Base-by-base conservation (phyloP, 202 grass and related monocot genomes). In the Digitaria exilis region DNA sequence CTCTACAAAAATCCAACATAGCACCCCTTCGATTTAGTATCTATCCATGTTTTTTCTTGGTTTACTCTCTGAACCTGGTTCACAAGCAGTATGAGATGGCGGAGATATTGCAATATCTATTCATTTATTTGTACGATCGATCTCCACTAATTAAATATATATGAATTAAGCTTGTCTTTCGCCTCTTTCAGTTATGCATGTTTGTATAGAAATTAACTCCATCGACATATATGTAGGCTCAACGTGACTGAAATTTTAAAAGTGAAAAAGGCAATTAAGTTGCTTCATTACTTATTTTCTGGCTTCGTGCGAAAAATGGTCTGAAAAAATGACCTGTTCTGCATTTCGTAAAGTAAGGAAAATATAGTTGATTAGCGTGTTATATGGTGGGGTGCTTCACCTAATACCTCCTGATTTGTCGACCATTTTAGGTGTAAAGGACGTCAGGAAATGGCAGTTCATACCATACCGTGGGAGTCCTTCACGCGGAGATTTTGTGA, bases 361-460 rank as follows among this genome's bases (percentile, higher is more conserved):
- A 73, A 31, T 29, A 11, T 35, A 35, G 12, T 4, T n/a, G 15
- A 21, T 25, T 8, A 46, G 15, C 34, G n/a, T n/a, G 5, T 25
- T 32, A 11, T 17, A 7, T 30, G 29, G 24, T 39, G 60, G 29
- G 22, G 28, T 50, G 19, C 16, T 60, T 31, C 41, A 48, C 59
- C 76, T 35, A 65, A 78, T 65, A 79, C 35, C 44, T 32, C 57
- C 45, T 79, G 52, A 51, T 52, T 52, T 79, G 11, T 13, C 63
- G n/a, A 54, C 48, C 48, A 55, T 68, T 80, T 13, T 21, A 54
- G 31, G 31, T 25, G 52, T 68, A 41, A 19, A 55, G 46, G 24
- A 68, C 30, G 30, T 68, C 63, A 64, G 57, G 9, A 82, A 39
- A 63, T 64, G 29, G n/a, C 31, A 24, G 59, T 67, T 74, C 77